Percentiles rank a stretch among this genome's conserved stretches.
Conservation (phyloP, 2,329 filamentous ascomycete species). For the Venturia pyrina region DNA sequence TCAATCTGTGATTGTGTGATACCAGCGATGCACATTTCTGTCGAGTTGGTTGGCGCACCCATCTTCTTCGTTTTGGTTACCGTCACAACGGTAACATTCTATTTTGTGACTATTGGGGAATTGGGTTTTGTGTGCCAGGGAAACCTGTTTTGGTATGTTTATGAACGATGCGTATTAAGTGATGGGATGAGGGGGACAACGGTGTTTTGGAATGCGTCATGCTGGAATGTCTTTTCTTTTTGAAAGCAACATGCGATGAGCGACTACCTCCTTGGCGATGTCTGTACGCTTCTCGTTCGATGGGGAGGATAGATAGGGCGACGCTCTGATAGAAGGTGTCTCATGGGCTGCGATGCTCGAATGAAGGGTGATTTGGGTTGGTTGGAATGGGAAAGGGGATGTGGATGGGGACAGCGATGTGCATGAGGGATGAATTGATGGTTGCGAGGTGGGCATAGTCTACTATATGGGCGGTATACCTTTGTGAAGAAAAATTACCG, state of each 20-base stretch:
- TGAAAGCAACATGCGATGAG: neutral
- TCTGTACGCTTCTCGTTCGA: neutral
- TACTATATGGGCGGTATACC: conserved; percentile 1
- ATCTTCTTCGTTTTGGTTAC: neutral
- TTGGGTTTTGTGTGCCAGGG: neutral
- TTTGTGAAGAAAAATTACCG: neutral
- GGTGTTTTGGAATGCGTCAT: conserved; percentile 3
- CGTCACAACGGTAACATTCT: neutral
- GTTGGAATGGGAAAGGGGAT: too few species aligned
- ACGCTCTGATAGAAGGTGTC: neutral
- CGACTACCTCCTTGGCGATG: neutral
- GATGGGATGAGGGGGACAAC: neutral
- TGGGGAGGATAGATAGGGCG: neutral
- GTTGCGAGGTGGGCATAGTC: neutral
- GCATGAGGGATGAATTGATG: neutral
- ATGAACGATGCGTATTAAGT: neutral
- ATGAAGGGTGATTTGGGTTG: neutral
- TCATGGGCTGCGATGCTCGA: neutral
- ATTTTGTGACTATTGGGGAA: neutral
- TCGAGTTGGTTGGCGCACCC: neutral
- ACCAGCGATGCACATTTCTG: neutral
- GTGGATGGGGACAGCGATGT: neutral
- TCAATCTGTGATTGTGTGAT: neutral
- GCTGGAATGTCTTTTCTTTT: neutral
- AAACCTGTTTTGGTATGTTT: neutral